phyloP scores from a whole-genome alignment of 148 eudicot species.

The Fagopyrum homotropicum region DNA sequence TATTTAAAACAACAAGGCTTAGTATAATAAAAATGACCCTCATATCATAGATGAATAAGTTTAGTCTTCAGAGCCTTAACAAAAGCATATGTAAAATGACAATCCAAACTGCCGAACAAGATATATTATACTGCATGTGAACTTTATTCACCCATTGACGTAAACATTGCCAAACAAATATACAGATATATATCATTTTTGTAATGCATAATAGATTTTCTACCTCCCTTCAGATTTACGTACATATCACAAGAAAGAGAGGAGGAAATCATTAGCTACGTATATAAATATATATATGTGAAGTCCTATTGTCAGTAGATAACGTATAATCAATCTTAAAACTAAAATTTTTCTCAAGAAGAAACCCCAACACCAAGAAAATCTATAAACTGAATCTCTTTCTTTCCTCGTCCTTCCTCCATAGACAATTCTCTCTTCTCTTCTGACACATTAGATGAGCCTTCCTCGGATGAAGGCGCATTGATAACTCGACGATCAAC shows the following conservation, averaged over 20 bases:
- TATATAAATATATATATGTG: not conserved
- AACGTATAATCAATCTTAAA: not conserved
- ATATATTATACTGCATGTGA: no score
- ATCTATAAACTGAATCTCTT: constrained; percentile 63
- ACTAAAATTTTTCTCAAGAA: constrained; percentile 21
- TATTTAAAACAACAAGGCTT: no score
- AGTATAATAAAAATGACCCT: no score
- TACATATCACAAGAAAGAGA: not conserved
- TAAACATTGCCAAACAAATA: not conserved
- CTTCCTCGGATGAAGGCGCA: not conserved
- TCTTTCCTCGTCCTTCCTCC: not conserved
- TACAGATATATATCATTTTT: not conserved
- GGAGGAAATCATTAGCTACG: not conserved
- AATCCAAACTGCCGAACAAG: no score
- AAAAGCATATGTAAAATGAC: no score
- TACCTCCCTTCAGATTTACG: not conserved
- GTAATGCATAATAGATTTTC: not conserved
- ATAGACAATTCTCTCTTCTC: not conserved
- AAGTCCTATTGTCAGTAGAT: not conserved
- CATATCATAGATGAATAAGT: no score
- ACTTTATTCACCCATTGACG: not conserved
- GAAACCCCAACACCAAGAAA: constrained; percentile 84
- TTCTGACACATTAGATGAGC: not conserved
- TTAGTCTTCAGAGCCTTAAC: no score
- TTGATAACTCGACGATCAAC: not conserved